phyloP scores from a whole-genome alignment of 2,329 filamentous ascomycete species.

The Apiospora pterosperma region DNA sequence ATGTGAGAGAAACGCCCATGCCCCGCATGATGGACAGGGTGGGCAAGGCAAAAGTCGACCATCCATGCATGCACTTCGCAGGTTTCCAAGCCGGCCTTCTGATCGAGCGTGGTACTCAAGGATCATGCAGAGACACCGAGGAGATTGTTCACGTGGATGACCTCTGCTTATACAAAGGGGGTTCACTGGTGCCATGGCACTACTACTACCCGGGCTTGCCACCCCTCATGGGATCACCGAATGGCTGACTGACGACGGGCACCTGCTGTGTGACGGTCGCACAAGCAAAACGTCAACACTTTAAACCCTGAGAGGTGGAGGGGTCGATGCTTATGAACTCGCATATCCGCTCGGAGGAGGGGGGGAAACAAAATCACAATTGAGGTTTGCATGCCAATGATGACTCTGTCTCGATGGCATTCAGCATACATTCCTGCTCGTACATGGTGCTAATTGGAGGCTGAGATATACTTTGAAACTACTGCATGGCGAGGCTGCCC shows the following conservation, averaged over 20 bases:
- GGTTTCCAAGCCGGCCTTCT: background rate
- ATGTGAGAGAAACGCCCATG: background rate
- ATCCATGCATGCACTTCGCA: background rate
- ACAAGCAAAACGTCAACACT: constrained; percentile 5
- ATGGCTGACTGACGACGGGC: background rate
- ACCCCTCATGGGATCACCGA: constrained; percentile 6
- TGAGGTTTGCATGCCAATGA: no score
- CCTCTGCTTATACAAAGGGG: background rate
- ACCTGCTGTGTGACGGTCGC: background rate
- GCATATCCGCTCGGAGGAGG: background rate
- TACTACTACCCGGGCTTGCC: background rate
- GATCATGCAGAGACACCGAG: constrained; percentile 6
- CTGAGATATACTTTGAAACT: constrained; percentile 2
- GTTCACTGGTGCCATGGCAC: constrained; percentile 7
- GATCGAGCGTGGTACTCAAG: background rate
- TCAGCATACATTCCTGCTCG: background rate
- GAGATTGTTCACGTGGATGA: constrained; percentile 3
- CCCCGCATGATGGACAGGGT: constrained; percentile 2
- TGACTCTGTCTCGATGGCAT: background rate
- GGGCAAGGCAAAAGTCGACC: background rate
- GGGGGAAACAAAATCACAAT: background rate
- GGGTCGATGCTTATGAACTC: background rate
- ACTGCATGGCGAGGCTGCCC: background rate
- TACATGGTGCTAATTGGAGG: background rate
- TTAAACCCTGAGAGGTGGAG: background rate